Evolutionary conservation across 2,329 filamentous ascomycete genomes (phyloP).

Genomic region (Colletotrichum chlorophyti): DNA sequence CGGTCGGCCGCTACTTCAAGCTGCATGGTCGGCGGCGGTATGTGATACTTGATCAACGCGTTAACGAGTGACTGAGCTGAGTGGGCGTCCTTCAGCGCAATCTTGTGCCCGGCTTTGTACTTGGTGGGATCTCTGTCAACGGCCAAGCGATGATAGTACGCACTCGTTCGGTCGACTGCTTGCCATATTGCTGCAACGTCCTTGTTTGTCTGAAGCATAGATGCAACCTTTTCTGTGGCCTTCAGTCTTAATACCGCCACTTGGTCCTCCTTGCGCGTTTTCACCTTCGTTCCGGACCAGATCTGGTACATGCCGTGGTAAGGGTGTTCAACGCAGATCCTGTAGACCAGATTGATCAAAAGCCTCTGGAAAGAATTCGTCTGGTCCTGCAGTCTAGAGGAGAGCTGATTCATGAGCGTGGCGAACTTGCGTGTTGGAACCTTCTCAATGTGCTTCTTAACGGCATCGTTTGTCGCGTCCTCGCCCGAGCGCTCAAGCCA

Average conservation of each 20-base stretch:
- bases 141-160: slow-evolving; percentile 69
- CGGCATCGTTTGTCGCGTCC: slow-evolving; percentile 77
- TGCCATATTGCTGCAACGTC: slow-evolving; percentile 67
- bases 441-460: slow-evolving; percentile 70
- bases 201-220: slow-evolving; percentile 62
- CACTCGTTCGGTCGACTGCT: slow-evolving; percentile 76
- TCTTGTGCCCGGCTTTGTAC: slow-evolving; percentile 72
- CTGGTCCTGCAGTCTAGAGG: slow-evolving; percentile 84
- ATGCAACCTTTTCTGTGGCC: slow-evolving; percentile 74
- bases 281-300: slow-evolving; percentile 79
- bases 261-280: slow-evolving; percentile 74
- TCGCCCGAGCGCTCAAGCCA: slow-evolving; percentile 91
- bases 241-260: slow-evolving; percentile 75
- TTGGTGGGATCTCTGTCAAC: slow-evolving; percentile 67
- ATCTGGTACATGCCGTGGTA: slow-evolving; percentile 98
- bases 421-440: slow-evolving; percentile 95
- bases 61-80: slow-evolving; percentile 69
- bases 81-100: slow-evolving; percentile 67
- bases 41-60: slow-evolving; percentile 67
- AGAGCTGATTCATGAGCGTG: slow-evolving; percentile 91
- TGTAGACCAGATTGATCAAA: slow-evolving; percentile 75
- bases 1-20: slow-evolving; percentile 76
- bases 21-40: slow-evolving; percentile 90
- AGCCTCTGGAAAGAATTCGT: slow-evolving; percentile 77
- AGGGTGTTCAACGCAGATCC: slow-evolving; percentile 91